phyloP scores from a whole-genome alignment of 164 flowering plant genomes.

The Vitis cinerea region DNA sequence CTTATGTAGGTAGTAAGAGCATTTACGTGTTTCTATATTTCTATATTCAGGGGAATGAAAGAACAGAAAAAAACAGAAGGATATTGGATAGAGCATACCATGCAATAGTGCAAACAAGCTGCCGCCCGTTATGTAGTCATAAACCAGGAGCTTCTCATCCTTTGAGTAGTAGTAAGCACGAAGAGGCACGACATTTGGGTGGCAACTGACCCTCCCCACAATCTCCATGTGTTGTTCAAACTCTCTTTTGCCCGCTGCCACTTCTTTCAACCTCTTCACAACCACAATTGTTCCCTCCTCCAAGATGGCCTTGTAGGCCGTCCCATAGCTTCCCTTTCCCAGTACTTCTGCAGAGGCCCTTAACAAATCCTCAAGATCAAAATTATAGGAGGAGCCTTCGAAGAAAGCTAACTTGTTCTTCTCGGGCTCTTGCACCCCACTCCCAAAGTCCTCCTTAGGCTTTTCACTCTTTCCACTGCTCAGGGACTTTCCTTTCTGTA shows the following conservation, averaged over 20 bases:
- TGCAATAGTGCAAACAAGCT: constrained; percentile 45
- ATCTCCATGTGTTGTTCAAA: constrained; percentile 56
- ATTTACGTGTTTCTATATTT: too few species aligned
- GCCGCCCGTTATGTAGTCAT: constrained; percentile 39
- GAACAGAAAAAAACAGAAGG: not conserved
- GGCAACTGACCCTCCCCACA: constrained; percentile 43
- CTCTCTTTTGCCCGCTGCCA: constrained; percentile 35
- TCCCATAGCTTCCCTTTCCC: constrained; percentile 61
- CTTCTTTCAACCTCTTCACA: constrained; percentile 55
- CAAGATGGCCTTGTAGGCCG: constrained; percentile 51
- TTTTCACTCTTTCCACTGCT: constrained; percentile 45
- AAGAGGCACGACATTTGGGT: constrained; percentile 44
- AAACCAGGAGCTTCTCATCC: constrained; percentile 56
- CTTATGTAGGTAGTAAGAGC: too few species aligned
- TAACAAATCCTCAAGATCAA: constrained; percentile 52
- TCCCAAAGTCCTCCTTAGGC: constrained; percentile 64
- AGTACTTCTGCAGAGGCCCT: constrained; percentile 61
- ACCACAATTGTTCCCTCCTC: constrained; percentile 56
- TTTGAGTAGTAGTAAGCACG: constrained; percentile 56
- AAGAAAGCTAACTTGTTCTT: constrained; percentile 52
- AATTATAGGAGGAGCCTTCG: constrained; percentile 37
- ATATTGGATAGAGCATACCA: constrained; percentile 25
- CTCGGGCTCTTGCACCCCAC: constrained; percentile 66
- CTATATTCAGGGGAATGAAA: not conserved
- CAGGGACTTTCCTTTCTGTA: constrained; percentile 31